Percentiles rank a stretch among this genome's conserved stretches.
Conservation (phyloP, 2,329 filamentous ascomycete species). For the Cercospora sp. region DNA sequence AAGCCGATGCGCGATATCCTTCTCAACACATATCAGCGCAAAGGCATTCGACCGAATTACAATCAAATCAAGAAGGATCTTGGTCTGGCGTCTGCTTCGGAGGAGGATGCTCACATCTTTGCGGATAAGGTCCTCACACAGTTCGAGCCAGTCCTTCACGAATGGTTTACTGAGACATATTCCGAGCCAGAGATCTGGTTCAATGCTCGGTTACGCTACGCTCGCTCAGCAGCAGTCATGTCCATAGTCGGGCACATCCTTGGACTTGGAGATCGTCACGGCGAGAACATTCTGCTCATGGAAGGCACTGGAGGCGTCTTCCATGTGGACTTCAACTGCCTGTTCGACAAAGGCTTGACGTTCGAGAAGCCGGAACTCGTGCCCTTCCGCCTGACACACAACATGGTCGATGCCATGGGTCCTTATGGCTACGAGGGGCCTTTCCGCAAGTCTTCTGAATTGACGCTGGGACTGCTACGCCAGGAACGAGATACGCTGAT, state of each 20-base stretch:
- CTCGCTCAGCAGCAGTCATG: conserved; percentile 94
- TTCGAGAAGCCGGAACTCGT: conserved; percentile 94
- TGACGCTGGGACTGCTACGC: conserved; percentile 78
- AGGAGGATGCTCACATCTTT: conserved; percentile 68
- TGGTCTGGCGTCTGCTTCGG: conserved; percentile 64
- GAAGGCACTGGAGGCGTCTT: conserved; percentile 91
- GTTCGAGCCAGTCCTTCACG: conserved; percentile 81
- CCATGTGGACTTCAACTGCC: conserved; percentile 98
- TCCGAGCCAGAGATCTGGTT: conserved; percentile 94
- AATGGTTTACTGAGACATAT: conserved; percentile 96
- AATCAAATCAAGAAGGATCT: conserved; percentile 60
- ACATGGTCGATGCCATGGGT: conserved; percentile 97
- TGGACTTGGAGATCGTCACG: conserved; percentile 88
- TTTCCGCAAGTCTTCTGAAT: conserved; percentile 85
- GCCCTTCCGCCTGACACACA: conserved; percentile 95
- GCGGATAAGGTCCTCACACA: conserved; percentile 62
- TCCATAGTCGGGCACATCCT: conserved; percentile 98
- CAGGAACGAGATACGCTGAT: conserved; percentile 95
- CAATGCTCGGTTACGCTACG: conserved; percentile 81
- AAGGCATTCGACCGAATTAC: conserved; percentile 69
- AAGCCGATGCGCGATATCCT: conserved; percentile 92
- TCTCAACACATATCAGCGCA: conserved; percentile 72
- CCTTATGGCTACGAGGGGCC: conserved; percentile 89
- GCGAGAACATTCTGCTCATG: conserved; percentile 94
- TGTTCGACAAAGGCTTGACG: conserved; percentile 96